phyloP scores from a whole-genome alignment of 768 basidiomycete species.

The Auriscalpium orientale region DNA sequence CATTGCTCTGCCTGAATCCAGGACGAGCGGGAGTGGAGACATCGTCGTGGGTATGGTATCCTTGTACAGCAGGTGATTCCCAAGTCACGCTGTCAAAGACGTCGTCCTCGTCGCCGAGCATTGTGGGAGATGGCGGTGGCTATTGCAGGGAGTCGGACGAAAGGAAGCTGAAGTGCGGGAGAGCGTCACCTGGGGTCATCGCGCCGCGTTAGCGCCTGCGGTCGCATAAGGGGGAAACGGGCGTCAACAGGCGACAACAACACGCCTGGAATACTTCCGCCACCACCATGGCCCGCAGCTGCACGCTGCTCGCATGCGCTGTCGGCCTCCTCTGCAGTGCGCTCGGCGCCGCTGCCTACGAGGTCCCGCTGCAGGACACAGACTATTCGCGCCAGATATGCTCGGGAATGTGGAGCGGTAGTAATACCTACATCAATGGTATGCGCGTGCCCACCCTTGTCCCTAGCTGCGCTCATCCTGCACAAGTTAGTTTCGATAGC shows the following conservation, averaged over 20 bases:
- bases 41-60: conserved; percentile 37
- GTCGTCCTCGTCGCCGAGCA: conserved; percentile 84
- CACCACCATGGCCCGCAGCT: conserved; percentile 11
- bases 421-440: conserved; percentile 81
- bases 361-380: conserved; percentile 61
- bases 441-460: conserved; percentile 17
- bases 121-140: conserved; percentile 21
- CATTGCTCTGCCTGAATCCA: conserved; percentile 76
- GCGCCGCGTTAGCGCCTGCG: background rate
- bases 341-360: conserved; percentile 37
- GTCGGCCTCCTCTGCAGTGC: conserved; percentile 16
- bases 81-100: conserved; percentile 89
- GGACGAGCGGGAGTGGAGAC: conserved; percentile 44
- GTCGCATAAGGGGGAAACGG: background rate
- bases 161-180: background rate
- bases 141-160: background rate
- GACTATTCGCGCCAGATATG: conserved; percentile 88
- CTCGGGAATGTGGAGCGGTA: conserved; percentile 88
- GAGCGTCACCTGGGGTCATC: background rate
- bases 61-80: conserved; percentile 63
- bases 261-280: conserved; percentile 4
- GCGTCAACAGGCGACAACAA: conserved; percentile 18
- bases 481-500: conserved; percentile 67
- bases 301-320: conserved; percentile 8
- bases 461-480: conserved; percentile 15